These are phyloP conservation scores for Aureobasidium zeae DNA, from an alignment of 2,329 filamentous ascomycete species.

Conservation along the genomic window DNA sequence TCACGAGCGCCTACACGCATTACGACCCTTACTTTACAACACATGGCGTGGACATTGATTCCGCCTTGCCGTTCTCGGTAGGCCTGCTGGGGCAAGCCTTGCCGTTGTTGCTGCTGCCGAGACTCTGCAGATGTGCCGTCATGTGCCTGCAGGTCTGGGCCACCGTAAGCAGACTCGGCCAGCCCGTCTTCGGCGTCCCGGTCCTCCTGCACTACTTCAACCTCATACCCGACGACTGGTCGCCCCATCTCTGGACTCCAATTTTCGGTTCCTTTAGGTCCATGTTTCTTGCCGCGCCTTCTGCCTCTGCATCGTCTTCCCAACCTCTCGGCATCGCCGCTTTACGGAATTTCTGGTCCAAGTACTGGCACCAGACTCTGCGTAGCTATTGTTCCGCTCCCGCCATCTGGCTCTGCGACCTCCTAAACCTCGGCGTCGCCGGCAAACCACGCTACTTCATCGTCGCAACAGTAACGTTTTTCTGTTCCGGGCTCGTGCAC, in stretches of 20 bases:
- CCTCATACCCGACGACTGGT: conserved; percentile 19
- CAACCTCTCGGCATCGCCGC: conserved; percentile 20
- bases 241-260: conserved; percentile 24
- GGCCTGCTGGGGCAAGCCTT: too few relatives aligned
- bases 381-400: conserved; percentile 21
- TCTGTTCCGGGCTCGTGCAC: conserved; percentile 24
- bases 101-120: conserved; percentile 15
- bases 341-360: conserved; percentile 25
- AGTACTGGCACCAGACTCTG: conserved; percentile 29
- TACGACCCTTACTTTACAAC: conserved; percentile 24
- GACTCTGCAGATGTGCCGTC: conserved; percentile 20
- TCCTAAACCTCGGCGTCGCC: conserved; percentile 16
- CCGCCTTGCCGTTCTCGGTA: conserved; percentile 18
- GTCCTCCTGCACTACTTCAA: conserved; percentile 20
- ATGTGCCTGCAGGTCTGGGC: conserved; percentile 23
- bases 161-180: conserved; percentile 23
- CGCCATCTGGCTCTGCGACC: conserved; percentile 21
- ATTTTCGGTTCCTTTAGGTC: conserved; percentile 21
- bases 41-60: conserved; percentile 16
- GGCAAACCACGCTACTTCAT: conserved; percentile 21
- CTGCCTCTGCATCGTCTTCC: too few relatives aligned
- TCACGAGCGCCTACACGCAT: conserved; percentile 21
- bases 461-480: conserved; percentile 22
- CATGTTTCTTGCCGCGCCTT: too few relatives aligned
- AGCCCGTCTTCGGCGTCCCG: conserved; percentile 21